Evolutionary conservation across 1,284 basidiomycete genomes (phyloP).

Genomic region (Melampsora americana): DNA sequence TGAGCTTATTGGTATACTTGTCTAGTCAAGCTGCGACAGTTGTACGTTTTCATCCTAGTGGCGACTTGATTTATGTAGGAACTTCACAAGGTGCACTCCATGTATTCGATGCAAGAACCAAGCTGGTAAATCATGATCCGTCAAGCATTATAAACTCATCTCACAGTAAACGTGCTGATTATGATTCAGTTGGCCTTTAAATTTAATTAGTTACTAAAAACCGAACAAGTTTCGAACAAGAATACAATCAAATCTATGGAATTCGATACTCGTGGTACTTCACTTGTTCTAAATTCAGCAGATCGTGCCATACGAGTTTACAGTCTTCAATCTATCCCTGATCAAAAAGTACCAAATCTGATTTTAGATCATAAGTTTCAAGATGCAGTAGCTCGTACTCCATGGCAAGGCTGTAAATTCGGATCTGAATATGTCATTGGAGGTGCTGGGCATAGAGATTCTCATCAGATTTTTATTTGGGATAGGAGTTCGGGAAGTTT

Average conservation of each 20-base stretch:
- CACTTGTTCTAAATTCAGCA: conserved; percentile 81
- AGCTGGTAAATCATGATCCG: conserved; percentile 59
- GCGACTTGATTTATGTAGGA: conserved; percentile 79
- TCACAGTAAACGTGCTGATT: conserved; percentile 26
- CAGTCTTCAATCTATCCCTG: conserved; percentile 53
- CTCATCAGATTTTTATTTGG: conserved; percentile 97
- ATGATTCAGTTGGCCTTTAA: neutral
- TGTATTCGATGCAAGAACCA: conserved; percentile 80
- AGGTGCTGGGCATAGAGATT: conserved; percentile 84
- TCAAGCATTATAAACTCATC: neutral
- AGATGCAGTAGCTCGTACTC: conserved; percentile 76
- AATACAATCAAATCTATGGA: conserved; percentile 30
- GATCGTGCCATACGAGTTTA: conserved; percentile 81
- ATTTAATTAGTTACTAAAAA: conserved; percentile 18
- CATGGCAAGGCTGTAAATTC: conserved; percentile 62
- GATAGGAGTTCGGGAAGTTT: conserved; percentile 85
- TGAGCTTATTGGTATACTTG: neutral
- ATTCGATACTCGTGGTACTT: conserved; percentile 14
- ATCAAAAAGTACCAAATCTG: conserved; percentile 55
- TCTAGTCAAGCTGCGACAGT: conserved; percentile 46
- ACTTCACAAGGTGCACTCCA: conserved; percentile 75
- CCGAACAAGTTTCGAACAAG: conserved; percentile 31
- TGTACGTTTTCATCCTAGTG: conserved; percentile 71
- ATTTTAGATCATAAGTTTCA: conserved; percentile 82
- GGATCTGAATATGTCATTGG: conserved; percentile 83